Evolutionary conservation across 2,329 filamentous ascomycete genomes (phyloP).

Genomic region (Calonectria fujianensis): DNA sequence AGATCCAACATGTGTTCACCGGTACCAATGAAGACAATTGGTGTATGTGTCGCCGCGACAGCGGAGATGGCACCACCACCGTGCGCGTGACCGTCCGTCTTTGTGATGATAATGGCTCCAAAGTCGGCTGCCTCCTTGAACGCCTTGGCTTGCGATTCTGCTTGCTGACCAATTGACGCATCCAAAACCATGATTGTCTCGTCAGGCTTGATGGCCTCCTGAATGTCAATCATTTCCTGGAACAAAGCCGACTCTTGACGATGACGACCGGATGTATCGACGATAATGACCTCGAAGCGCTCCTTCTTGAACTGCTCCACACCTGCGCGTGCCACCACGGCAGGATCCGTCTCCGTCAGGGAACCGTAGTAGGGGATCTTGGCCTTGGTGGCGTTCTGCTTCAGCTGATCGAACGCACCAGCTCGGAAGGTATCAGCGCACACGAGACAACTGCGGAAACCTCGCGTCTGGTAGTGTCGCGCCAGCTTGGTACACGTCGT

Average conservation of each 20-base stretch:
- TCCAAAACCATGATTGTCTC: constrained; percentile 99
- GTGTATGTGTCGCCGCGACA: constrained; percentile 95
- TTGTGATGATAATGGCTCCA: constrained; percentile 98
- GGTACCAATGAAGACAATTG: constrained; percentile 98
- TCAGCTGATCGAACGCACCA: constrained; percentile 97
- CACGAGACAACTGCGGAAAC: constrained; percentile 94
- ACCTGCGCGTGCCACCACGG: constrained; percentile 93
- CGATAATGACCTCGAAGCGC: constrained; percentile 97
- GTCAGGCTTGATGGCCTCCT: constrained; percentile 88
- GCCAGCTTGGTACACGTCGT: constrained; percentile 98
- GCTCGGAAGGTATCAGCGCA: constrained; percentile 99
- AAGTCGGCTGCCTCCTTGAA: constrained; percentile 99
- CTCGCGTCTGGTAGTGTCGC: constrained; percentile 93
- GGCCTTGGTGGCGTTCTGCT: constrained; percentile 98
- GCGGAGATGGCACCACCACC: constrained; percentile 98
- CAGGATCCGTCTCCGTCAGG: constrained; percentile 95
- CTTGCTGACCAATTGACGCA: constrained; percentile 96
- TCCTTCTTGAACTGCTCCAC: constrained; percentile 99
- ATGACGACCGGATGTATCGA: constrained; percentile 96
- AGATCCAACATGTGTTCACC: constrained; percentile 98
- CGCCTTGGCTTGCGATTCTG: constrained; percentile 93
- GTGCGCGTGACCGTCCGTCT: constrained; percentile 96
- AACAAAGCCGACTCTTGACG: constrained; percentile 96
- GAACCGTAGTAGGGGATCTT: constrained; percentile 99
- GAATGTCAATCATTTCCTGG: constrained; percentile 98